Evolutionary conservation across 805 yeast genomes (phyloP).

Genomic region (Yarrowia yakushimensis): DNA sequence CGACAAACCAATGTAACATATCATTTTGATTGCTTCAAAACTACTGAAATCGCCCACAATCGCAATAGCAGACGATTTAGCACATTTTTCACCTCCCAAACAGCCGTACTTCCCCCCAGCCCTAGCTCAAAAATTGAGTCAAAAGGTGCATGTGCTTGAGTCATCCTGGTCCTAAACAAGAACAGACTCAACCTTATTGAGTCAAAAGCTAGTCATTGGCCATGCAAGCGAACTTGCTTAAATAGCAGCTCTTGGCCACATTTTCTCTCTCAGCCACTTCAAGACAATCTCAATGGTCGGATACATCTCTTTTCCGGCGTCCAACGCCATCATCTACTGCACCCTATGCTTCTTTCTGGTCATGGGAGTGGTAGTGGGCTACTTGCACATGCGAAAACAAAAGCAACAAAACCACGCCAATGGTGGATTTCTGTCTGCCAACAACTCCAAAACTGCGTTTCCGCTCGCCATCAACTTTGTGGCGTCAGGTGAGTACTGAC

Average conservation of each 20-base stretch:
- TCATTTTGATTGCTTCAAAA: not conserved
- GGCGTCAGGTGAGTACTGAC: constrained; percentile 71
- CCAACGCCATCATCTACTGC: constrained; percentile 62
- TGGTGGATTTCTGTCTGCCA: constrained; percentile 64
- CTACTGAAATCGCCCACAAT: not conserved
- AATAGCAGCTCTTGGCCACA: not conserved
- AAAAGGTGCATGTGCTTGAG: constrained; percentile 9
- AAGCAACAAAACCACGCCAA: constrained; percentile 34
- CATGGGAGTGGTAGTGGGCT: constrained; percentile 59
- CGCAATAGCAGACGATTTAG: no score
- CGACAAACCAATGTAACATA: not conserved
- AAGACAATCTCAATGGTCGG: not conserved
- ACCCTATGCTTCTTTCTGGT: constrained; percentile 55
- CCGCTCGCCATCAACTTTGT: constrained; percentile 85
- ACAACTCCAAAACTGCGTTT: constrained; percentile 63
- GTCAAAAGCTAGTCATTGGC: constrained; percentile 2
- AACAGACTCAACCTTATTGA: not conserved
- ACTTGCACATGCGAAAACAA: constrained; percentile 44
- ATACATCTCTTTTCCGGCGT: constrained; percentile 45
- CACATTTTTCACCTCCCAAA: not conserved
- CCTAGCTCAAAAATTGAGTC: constrained; percentile 5
- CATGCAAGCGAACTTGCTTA: not conserved
- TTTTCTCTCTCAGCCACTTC: not conserved
- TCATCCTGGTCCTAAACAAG: constrained; percentile 1
- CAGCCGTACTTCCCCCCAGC: not conserved